A percentile compares a stretch with the other conserved stretches of the same genome.
Conservation (phyloP, 169 alveolate genomes). For the Theileria orientalis region DNA sequence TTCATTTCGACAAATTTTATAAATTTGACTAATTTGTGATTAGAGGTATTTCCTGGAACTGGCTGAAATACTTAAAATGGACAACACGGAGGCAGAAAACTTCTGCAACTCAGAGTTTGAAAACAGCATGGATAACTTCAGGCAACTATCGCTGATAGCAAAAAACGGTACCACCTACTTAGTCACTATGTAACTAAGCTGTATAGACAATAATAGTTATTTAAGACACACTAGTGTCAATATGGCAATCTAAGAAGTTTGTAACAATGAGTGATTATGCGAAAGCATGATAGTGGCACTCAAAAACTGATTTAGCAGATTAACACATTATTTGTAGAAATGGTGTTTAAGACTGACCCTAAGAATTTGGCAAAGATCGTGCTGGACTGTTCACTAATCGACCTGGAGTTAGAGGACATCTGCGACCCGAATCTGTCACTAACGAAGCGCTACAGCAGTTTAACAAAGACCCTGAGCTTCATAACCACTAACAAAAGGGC, state of each 20-base stretch:
- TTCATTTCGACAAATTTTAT: no score
- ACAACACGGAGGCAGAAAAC: slow-evolving; percentile 34
- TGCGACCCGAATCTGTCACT: slow-evolving; percentile 23
- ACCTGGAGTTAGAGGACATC: slow-evolving; percentile 43
- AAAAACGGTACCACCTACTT: not conserved
- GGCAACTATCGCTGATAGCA: slow-evolving; percentile 28
- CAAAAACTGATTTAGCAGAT: no score
- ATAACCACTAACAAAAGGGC: not conserved
- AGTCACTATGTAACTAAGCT: not conserved
- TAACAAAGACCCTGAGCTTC: slow-evolving; percentile 39
- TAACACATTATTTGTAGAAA: not conserved
- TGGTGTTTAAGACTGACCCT: slow-evolving; percentile 28
- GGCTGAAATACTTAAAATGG: slow-evolving; percentile 43
- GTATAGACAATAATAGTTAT: not conserved
- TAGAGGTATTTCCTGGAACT: slow-evolving; percentile 44
- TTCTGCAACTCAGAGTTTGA: slow-evolving; percentile 53
- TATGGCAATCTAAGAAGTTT: no score
- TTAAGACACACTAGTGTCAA: no score
- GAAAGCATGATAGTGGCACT: no score
- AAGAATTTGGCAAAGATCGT: slow-evolving; percentile 25
- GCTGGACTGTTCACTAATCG: slow-evolving; percentile 33
- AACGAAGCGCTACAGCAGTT: slow-evolving; percentile 37
- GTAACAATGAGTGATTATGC: no score
- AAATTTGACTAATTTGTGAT: no score
- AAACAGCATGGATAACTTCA: slow-evolving; percentile 41